Percentiles rank a stretch among this genome's conserved stretches.
Conservation (phyloP, 768 basidiomycete genomes). For the Mycena amicta region DNA sequence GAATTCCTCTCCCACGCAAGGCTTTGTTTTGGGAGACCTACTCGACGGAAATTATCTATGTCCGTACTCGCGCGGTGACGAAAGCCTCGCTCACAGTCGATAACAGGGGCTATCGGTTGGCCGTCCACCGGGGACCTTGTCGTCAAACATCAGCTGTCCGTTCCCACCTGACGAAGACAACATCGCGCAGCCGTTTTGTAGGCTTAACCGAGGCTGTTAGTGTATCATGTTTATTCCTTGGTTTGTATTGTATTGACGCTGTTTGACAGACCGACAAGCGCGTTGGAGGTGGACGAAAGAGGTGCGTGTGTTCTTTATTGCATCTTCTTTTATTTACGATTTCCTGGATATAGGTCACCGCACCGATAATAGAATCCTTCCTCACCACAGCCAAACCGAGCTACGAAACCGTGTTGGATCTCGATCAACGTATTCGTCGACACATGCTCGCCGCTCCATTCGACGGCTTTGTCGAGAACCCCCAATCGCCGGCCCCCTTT, state of each 20-base stretch:
- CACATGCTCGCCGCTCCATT: slow-evolving; percentile 8
- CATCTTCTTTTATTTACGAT: neutral
- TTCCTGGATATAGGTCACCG: slow-evolving; percentile 30
- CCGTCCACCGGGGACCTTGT: slow-evolving; percentile 33
- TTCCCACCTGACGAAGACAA: slow-evolving; percentile 36
- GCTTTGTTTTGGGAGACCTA: slow-evolving; percentile 52
- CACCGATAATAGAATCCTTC: slow-evolving; percentile 39
- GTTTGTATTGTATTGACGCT: neutral
- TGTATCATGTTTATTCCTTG: neutral
- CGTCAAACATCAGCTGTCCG: slow-evolving; percentile 39
- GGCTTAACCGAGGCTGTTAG: slow-evolving; percentile 36
- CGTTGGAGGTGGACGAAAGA: slow-evolving; percentile 26
- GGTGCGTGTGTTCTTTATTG: neutral
- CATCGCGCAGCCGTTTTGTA: slow-evolving; percentile 34
- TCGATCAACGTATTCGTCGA: slow-evolving; percentile 41
- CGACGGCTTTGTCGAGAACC: slow-evolving; percentile 28
- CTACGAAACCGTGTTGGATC: slow-evolving; percentile 44
- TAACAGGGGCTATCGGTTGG: slow-evolving; percentile 37
- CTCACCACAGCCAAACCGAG: slow-evolving; percentile 40
- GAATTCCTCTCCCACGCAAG: slow-evolving; percentile 29
- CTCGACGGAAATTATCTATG: slow-evolving; percentile 44
- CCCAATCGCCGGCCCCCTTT: slow-evolving; percentile 33
- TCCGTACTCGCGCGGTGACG: no score
- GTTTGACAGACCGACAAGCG: slow-evolving; percentile 7
- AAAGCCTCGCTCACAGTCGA: no score